phyloP scores from a whole-genome alignment of 1,139 yeast genomes.

The Hanseniaspora sp. region DNA sequence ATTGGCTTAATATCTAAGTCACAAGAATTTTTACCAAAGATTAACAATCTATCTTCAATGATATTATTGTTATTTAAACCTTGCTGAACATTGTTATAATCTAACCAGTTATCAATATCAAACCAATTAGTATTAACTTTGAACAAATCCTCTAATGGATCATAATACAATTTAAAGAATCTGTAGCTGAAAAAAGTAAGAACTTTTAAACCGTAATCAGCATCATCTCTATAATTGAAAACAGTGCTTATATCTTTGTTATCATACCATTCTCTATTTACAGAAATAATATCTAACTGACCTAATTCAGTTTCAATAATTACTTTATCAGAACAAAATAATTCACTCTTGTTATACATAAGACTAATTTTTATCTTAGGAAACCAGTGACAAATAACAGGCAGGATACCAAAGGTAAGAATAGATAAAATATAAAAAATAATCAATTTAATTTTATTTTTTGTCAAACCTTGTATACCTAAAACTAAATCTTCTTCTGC shows the following conservation, averaged over 20 bases:
- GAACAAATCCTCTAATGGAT: conserved; percentile 78
- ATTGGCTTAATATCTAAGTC: conserved; percentile 67
- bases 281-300: conserved; percentile 52
- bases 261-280: conserved; percentile 45
- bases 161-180: conserved; percentile 69
- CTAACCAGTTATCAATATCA: conserved; percentile 57
- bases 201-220: conserved; percentile 43
- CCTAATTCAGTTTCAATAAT: conserved; percentile 92
- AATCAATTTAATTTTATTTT: conserved; percentile 38
- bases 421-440: conserved; percentile 48
- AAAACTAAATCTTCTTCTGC: conserved; percentile 92
- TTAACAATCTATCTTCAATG: conserved; percentile 55
- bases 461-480: conserved; percentile 81
- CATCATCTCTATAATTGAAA: conserved; percentile 31
- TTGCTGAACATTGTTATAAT: conserved; percentile 43
- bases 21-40: conserved; percentile 69
- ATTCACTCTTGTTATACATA: conserved; percentile 53
- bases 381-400: conserved; percentile 68
- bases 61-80: conserved; percentile 58
- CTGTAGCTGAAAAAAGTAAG: conserved; percentile 67
- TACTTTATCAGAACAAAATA: conserved; percentile 84
- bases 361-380: conserved; percentile 63
- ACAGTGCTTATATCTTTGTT: conserved; percentile 63
- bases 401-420: conserved; percentile 58
- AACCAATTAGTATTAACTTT: conserved; percentile 80